Evolutionary conservation across 768 basidiomycete species (phyloP).

Genomic region (Piloderma croceum): DNA sequence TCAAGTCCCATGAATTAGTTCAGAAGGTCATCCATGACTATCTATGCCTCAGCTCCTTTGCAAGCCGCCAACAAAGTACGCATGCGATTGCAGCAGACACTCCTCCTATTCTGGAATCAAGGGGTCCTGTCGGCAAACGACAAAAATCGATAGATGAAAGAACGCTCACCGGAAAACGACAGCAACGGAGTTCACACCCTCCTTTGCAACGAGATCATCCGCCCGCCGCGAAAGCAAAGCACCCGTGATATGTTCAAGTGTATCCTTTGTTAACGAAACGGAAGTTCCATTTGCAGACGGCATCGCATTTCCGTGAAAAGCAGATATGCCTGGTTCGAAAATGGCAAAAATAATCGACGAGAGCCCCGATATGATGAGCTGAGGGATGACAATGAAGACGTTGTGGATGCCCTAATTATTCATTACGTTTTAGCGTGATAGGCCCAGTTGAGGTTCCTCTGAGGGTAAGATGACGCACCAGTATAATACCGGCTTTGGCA

Average conservation of each 20-base stretch:
- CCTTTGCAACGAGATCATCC: constrained; percentile 7
- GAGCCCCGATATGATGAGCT: constrained; percentile 86
- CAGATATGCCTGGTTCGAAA: constrained; percentile 59
- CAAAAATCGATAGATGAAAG: constrained; percentile 2
- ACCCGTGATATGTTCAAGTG: too few species aligned
- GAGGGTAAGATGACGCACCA: constrained; percentile 40
- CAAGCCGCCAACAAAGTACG: constrained; percentile 48
- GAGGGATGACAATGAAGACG: constrained; percentile 88
- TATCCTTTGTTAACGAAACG: constrained; percentile 5
- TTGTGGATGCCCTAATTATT: constrained; percentile 86
- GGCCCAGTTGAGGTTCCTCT: neutral
- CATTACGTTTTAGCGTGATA: constrained; percentile 1
- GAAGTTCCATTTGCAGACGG: constrained; percentile 12
- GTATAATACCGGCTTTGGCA: constrained; percentile 82
- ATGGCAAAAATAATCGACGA: constrained; percentile 84
- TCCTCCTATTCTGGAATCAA: constrained; percentile 46
- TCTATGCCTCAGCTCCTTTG: constrained; percentile 45
- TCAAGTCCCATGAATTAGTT: too few species aligned
- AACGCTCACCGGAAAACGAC: constrained; percentile 68
- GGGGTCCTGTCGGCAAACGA: neutral
- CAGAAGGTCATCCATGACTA: too few species aligned
- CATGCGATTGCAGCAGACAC: constrained; percentile 50
- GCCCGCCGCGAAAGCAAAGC: constrained; percentile 15
- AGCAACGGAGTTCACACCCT: constrained; percentile 63
- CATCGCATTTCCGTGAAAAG: constrained; percentile 35